Evolutionary conservation across 2,329 filamentous ascomycete genomes (phyloP).

Genomic region (Xylaria hypoxylon): DNA sequence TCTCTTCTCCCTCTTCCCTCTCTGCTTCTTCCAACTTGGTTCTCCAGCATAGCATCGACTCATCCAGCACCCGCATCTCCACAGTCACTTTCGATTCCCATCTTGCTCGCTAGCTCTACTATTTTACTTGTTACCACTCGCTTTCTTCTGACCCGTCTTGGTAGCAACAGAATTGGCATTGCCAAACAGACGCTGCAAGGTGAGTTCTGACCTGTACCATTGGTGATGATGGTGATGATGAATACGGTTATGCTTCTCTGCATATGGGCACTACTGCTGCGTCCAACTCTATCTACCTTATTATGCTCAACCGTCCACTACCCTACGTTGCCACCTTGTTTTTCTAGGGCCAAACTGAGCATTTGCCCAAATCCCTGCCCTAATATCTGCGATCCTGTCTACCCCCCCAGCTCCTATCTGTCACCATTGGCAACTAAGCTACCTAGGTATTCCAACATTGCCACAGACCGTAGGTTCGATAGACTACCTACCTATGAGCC

Average conservation of each 20-base stretch:
- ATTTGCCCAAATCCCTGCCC: background rate
- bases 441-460: background rate
- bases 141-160: slow-evolving; percentile 60
- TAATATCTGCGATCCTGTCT: background rate
- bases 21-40: slow-evolving; percentile 45
- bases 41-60: slow-evolving; percentile 61
- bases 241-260: background rate
- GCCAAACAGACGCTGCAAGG: slow-evolving; percentile 41
- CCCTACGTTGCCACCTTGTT: background rate
- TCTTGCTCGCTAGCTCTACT: slow-evolving; percentile 71
- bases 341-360: too few relatives aligned
- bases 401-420: background rate
- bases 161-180: slow-evolving; percentile 57
- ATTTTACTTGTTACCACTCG: slow-evolving; percentile 67
- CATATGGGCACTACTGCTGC: background rate
- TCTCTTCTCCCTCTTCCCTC: slow-evolving; percentile 36
- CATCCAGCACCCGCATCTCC: slow-evolving; percentile 54
- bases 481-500: background rate
- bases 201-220: slow-evolving; percentile 13
- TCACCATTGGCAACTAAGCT: background rate
- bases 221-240: background rate
- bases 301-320: background rate
- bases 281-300: background rate
- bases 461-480: background rate
- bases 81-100: slow-evolving; percentile 61